These are phyloP conservation scores for Lycium barbarum DNA, from an alignment of 257 asterid species.

Conservation along the genomic window DNA sequence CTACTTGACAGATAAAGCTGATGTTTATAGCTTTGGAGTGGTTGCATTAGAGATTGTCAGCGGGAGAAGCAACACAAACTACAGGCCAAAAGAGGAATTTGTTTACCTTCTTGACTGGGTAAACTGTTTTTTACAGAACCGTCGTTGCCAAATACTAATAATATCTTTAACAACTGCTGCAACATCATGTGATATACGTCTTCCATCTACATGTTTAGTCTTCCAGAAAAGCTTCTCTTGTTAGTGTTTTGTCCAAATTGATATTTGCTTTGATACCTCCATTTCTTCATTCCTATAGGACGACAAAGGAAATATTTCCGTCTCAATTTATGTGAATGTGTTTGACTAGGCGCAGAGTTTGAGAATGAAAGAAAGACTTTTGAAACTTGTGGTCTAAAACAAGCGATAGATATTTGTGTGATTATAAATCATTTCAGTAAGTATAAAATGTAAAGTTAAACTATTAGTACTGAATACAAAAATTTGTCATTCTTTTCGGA, in stretches of 20 bases:
- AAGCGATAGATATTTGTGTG: no score
- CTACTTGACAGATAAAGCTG: conserved; percentile 58
- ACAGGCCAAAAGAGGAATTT: conserved; percentile 59
- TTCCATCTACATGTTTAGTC: neutral
- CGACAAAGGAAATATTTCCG: no score
- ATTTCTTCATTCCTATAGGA: neutral
- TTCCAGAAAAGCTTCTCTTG: neutral
- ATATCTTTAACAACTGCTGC: neutral
- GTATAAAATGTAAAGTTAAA: no score
- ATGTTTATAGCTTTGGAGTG: conserved; percentile 56
- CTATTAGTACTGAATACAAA: no score
- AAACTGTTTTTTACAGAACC: conserved; percentile 6
- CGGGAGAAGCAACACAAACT: conserved; percentile 57
- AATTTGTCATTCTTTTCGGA: no score
- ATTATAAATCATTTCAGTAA: no score
- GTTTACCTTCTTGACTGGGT: conserved; percentile 64
- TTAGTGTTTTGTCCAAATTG: neutral
- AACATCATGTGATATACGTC: neutral
- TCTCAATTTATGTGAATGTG: no score
- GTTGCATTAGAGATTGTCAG: conserved; percentile 57
- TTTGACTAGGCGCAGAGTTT: no score
- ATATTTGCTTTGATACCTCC: neutral
- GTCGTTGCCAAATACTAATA: neutral
- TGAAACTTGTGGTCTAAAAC: no score
- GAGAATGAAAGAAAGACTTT: no score